Percentiles rank a stretch among this genome's conserved stretches.
Conservation (phyloP, 108 stramenopile species). For the Skeletonema potamos region DNA sequence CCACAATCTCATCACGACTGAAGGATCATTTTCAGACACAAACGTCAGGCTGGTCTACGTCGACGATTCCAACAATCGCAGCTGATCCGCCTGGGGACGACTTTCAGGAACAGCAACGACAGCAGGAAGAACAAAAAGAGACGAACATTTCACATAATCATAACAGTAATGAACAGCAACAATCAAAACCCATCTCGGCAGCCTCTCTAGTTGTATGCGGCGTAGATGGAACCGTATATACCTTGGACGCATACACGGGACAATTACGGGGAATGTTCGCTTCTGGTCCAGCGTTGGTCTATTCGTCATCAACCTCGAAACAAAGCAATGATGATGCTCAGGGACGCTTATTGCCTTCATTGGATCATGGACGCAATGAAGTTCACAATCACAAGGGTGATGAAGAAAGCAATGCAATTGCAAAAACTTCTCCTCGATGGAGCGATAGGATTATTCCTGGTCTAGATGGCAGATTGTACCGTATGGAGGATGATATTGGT, state of each 20-base stretch:
- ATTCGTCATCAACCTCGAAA: slow-evolving; percentile 33
- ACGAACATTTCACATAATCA: background rate
- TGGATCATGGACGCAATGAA: no score
- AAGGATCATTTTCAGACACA: background rate
- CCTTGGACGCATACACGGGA: slow-evolving; percentile 57
- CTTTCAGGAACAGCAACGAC: background rate
- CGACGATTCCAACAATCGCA: background rate
- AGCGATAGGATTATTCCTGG: slow-evolving; percentile 66
- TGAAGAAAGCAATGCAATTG: background rate
- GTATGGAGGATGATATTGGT: background rate
- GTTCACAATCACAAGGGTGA: background rate
- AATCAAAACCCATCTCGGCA: slow-evolving; percentile 3
- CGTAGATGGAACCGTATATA: slow-evolving; percentile 66
- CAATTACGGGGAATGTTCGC: slow-evolving; percentile 47
- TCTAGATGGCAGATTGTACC: slow-evolving; percentile 73
- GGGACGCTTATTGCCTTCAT: background rate
- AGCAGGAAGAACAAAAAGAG: background rate
- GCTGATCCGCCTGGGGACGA: background rate
- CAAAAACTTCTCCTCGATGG: slow-evolving; percentile 2
- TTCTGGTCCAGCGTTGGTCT: slow-evolving; percentile 54
- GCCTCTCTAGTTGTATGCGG: slow-evolving; percentile 62
- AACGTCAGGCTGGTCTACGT: background rate
- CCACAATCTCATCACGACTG: background rate
- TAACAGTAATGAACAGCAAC: background rate
- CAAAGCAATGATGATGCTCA: slow-evolving; percentile 6